These are phyloP conservation scores for Orbilia brochopaga DNA, from an alignment of 2,329 filamentous ascomycete genomes.

Conservation along the genomic window DNA sequence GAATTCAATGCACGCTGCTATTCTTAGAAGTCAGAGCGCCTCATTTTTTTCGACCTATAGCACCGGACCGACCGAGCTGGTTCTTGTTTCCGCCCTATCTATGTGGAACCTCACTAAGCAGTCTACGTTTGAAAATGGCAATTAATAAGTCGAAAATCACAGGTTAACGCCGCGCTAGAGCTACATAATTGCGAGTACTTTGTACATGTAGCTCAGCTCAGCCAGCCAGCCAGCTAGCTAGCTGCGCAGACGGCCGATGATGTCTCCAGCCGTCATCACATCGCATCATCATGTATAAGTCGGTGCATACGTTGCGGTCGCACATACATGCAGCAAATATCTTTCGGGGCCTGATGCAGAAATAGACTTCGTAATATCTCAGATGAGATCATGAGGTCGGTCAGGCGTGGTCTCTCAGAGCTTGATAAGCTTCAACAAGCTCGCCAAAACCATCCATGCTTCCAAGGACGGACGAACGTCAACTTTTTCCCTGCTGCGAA, in stretches of 20 bases:
- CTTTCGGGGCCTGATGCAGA: background rate
- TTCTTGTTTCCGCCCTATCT: constrained; percentile 32
- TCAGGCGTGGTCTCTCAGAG: background rate
- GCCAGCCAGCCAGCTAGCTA: too few species aligned
- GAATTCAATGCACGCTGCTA: constrained; percentile 43
- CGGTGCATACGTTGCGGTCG: background rate
- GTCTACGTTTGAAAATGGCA: constrained; percentile 26
- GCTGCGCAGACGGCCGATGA: too few species aligned
- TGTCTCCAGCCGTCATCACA: too few species aligned
- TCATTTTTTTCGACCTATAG: constrained; percentile 30
- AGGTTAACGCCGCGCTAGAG: background rate
- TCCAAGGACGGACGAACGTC: background rate
- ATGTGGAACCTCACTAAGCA: constrained; percentile 43
- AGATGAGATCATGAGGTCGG: background rate
- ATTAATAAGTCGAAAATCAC: background rate
- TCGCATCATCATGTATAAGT: background rate
- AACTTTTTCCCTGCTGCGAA: too few species aligned
- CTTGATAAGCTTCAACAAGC: background rate
- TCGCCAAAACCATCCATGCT: background rate
- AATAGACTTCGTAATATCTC: background rate
- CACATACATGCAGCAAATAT: background rate
- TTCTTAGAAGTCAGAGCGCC: constrained; percentile 49
- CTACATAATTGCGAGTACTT: too few species aligned
- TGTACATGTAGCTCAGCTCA: too few species aligned
- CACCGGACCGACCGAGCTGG: constrained; percentile 16